These are phyloP conservation scores for Gracilariopsis chorda DNA, from an alignment of 23 red algal genomes.

Conservation along the genomic window DNA sequence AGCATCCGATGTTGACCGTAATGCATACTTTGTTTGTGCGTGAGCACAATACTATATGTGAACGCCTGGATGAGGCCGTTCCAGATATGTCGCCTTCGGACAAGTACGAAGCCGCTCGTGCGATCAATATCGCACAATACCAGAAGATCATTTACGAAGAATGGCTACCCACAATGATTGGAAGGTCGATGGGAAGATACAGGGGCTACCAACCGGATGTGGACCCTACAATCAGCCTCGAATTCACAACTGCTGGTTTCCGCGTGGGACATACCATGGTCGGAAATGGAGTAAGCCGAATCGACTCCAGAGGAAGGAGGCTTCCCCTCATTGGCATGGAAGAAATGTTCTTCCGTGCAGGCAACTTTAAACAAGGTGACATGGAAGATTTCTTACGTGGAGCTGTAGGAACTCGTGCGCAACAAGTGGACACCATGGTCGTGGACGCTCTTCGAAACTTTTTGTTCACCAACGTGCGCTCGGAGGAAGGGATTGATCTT, in stretches of 20 bases:
- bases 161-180: constrained; percentile 31
- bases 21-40: constrained; percentile 40
- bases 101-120: constrained; percentile 15
- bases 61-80: background rate
- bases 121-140: constrained; percentile 9
- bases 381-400: constrained; percentile 31
- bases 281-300: constrained; percentile 2
- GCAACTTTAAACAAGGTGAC: background rate
- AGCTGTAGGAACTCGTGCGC: background rate
- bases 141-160: constrained; percentile 70
- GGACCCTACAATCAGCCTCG: constrained; percentile 25
- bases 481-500: constrained; percentile 16
- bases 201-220: background rate
- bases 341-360: constrained; percentile 9
- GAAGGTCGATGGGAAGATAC: background rate
- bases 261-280: constrained; percentile 62
- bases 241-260: constrained; percentile 57
- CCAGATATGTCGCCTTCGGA: background rate
- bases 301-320: background rate
- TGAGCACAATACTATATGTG: constrained; percentile 8
- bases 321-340: background rate
- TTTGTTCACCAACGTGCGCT: constrained; percentile 31
- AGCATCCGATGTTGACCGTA: constrained; percentile 28
- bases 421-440: constrained; percentile 23
- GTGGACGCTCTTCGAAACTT: constrained; percentile 47